Evolutionary conservation across 306 rosid species (phyloP).

Genomic region (Dalbergia cultrata): DNA sequence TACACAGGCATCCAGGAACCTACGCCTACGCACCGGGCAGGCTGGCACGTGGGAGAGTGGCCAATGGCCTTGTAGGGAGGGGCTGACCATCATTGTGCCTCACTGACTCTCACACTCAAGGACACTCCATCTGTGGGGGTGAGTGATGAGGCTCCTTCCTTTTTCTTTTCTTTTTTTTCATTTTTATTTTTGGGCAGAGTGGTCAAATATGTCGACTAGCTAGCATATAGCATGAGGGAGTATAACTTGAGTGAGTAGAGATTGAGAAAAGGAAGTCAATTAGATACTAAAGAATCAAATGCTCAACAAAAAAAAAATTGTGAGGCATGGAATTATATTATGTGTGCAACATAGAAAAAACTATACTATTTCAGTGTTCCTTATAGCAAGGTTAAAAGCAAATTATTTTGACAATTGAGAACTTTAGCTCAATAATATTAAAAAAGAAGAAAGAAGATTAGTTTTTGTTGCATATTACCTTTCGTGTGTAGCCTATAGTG

Average conservation of each 20-base stretch:
- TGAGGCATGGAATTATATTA: constrained; percentile 1
- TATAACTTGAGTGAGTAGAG: not conserved
- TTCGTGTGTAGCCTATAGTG: too few relatives aligned
- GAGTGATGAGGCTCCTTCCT: not conserved
- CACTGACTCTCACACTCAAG: constrained; percentile 53
- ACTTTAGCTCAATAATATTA: not conserved
- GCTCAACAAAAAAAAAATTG: not conserved
- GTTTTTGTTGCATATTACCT: too few relatives aligned
- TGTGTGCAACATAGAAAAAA: not conserved
- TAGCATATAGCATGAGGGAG: not conserved
- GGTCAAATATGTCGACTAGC: constrained; percentile 34
- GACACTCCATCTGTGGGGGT: constrained; percentile 46
- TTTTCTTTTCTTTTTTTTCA: not conserved
- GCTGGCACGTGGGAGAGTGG: constrained; percentile 84
- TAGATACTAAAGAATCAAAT: constrained; percentile 12
- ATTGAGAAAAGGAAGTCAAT: not conserved
- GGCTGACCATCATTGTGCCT: constrained; percentile 62
- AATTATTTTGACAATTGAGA: not conserved
- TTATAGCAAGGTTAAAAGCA: not conserved
- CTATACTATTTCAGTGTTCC: not conserved
- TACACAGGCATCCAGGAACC: constrained; percentile 35
- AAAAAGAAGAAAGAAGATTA: too few relatives aligned
- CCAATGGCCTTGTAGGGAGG: constrained; percentile 50
- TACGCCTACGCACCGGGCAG: constrained; percentile 64
- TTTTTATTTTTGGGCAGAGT: not conserved